Conservation (phyloP, 495 filamentous ascomycete species). For the Tuber melanosporum region DNA sequence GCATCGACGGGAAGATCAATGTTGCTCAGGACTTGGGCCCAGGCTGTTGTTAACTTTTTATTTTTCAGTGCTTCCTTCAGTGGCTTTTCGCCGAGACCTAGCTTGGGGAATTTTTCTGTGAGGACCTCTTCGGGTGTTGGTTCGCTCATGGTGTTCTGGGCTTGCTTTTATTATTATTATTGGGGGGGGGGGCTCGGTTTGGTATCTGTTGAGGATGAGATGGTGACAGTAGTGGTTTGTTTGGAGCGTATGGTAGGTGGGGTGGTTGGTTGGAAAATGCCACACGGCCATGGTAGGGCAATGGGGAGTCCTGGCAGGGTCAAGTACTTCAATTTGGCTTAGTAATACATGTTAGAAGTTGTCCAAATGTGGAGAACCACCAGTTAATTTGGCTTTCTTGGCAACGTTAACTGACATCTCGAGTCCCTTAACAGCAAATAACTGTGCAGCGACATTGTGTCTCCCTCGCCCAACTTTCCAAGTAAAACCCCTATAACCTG, state of each 20-base stretch:
- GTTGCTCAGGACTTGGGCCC: constrained; percentile 23
- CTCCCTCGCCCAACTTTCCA: too few relatives aligned
- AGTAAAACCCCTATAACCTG: too few relatives aligned
- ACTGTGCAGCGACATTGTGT: too few relatives aligned
- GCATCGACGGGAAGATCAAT: constrained; percentile 15
- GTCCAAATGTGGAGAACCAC: too few relatives aligned
- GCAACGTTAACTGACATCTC: too few relatives aligned
- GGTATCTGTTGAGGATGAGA: not conserved
- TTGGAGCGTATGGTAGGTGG: not conserved
- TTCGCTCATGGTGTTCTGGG: constrained; percentile 26
- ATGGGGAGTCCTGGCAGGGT: not conserved
- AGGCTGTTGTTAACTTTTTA: constrained; percentile 37
- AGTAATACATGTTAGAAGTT: too few relatives aligned
- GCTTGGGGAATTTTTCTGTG: constrained; percentile 28
- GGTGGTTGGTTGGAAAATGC: not conserved
- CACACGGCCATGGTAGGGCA: not conserved
- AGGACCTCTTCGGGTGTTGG: constrained; percentile 19
- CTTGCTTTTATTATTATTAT: not conserved
- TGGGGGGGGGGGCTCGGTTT: not conserved
- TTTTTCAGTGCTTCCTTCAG: constrained; percentile 39
- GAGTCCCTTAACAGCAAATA: too few relatives aligned
- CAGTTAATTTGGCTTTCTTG: too few relatives aligned
- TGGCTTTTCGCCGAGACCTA: constrained; percentile 38
- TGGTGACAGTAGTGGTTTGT: not conserved
- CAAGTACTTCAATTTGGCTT: not conserved